Evolutionary conservation across 441 rosid genomes (phyloP), one percentile per base, ranked within the genome.

Genomic region (Erodium moschatum): DNA sequence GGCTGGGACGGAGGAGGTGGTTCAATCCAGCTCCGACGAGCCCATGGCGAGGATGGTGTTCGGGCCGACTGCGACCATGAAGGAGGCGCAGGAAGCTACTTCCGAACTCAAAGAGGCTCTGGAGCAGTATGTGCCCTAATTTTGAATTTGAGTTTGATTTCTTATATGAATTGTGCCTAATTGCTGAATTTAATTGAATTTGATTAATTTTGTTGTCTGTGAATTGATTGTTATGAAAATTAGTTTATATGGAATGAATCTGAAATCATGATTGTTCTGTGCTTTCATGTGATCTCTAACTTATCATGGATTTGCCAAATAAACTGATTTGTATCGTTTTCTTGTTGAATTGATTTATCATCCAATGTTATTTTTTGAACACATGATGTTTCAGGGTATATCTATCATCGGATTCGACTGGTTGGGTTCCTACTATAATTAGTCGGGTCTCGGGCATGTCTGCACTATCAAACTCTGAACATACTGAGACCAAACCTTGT

Each of bases 1-100:
- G 33, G 40, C 40, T 3, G 40, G 40, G 8, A 5, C 40, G 0
- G 40, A 79, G 66, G 15, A n/a, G 76, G 66, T 56, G 4, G 20
- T 13, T 52, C 33, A 35, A 69, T 35, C 61, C 38, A 44, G 56
- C 40, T 38, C 67, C 58, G 68, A 69, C 9, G 64, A 74, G 76
- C 69, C 69, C 19, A 24, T 69, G 66, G 69, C 69, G n/a, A 74
- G 76, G 76, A 69, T 69, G 29, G 69, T 74, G 56, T 69, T 74
- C n/a, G 73, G 69, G 0, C 61, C 65, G 29, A 66, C 19, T 11
- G 69, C 76, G 64, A 69, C 61, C 50, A 38, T 52, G 21, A 27
- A 74, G 16, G 76, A 74, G 76, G 69, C 76, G 2, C 56, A 65
- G 35, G 72, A 40, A 6, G 76, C 73, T 44, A 74, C 76, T 2